Evolutionary conservation across 306 rosid genomes (phyloP).

Genomic region (Rubus parviflorus): DNA sequence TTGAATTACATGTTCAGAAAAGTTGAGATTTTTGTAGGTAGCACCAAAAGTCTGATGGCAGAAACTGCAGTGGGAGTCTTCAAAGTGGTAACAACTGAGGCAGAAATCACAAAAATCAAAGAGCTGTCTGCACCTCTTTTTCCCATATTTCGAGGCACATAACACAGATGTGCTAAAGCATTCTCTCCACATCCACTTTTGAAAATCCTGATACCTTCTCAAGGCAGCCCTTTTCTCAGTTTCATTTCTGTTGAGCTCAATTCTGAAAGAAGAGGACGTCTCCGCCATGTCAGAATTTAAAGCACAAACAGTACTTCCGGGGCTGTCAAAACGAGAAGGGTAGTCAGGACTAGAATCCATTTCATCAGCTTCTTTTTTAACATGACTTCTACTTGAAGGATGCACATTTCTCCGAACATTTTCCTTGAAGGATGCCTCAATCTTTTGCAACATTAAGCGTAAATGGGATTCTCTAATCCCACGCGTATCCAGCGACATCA

Average conservation of each 20-base stretch:
- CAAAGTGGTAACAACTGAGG: slow-evolving; percentile 56
- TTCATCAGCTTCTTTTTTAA: slow-evolving; percentile 59
- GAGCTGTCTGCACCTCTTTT: slow-evolving; percentile 65
- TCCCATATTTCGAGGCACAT: slow-evolving; percentile 69
- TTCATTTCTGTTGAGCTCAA: slow-evolving; percentile 79
- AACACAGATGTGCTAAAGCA: slow-evolving; percentile 60
- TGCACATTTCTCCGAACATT: slow-evolving; percentile 54
- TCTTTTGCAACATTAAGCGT: slow-evolving; percentile 87
- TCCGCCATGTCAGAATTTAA: slow-evolving; percentile 52
- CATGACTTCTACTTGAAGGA: slow-evolving; percentile 29
- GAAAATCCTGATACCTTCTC: slow-evolving; percentile 84
- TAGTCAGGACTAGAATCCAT: slow-evolving; percentile 41
- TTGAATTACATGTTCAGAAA: slow-evolving; percentile 62
- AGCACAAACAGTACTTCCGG: slow-evolving; percentile 64
- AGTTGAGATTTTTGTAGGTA: slow-evolving; percentile 42
- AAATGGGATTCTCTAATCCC: slow-evolving; percentile 93
- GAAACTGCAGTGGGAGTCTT: slow-evolving; percentile 74
- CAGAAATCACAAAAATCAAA: slow-evolving; percentile 72
- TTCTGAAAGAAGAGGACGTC: slow-evolving; percentile 71
- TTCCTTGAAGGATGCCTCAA: slow-evolving; percentile 74
- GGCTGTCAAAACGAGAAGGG: slow-evolving; percentile 59
- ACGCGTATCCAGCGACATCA: slow-evolving; percentile 76
- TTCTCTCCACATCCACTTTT: slow-evolving; percentile 90
- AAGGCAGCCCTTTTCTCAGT: slow-evolving; percentile 71
- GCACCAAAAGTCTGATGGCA: slow-evolving; percentile 68